These are phyloP conservation scores for Colletotrichum cereale DNA, from an alignment of 2,329 filamentous ascomycete species.

Conservation along the genomic window DNA sequence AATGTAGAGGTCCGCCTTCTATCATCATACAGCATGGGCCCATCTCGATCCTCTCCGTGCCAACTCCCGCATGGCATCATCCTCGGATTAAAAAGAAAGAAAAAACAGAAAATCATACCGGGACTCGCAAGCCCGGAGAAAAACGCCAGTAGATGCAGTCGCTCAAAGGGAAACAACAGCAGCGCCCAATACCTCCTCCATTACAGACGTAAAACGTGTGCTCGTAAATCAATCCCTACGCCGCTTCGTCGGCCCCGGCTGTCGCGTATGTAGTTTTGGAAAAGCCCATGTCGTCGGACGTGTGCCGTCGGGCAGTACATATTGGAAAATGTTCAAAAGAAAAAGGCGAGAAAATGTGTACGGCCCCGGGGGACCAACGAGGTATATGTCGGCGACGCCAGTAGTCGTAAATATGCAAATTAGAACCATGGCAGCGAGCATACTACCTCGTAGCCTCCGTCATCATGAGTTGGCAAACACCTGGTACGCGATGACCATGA, in stretches of 20 bases:
- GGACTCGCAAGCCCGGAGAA: neutral
- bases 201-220: neutral
- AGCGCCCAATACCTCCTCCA: neutral
- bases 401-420: neutral
- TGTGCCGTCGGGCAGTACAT: neutral
- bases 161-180: neutral
- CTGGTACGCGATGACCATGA: conserved; percentile 76
- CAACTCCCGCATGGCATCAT: neutral
- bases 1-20: too few relatives aligned
- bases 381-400: neutral
- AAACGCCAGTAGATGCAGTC: neutral
- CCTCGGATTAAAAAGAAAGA: neutral
- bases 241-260: neutral
- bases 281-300: neutral
- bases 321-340: neutral
- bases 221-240: neutral
- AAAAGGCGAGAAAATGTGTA: neutral
- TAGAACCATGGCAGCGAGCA: neutral
- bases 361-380: too few relatives aligned
- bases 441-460: neutral
- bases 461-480: conserved; percentile 61
- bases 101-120: neutral
- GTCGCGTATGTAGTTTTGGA: neutral
- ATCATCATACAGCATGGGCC: neutral
- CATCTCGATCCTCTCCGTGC: neutral